Conservation (phyloP, 2,329 filamentous ascomycete genomes). For the Neonectria coccinea region DNA sequence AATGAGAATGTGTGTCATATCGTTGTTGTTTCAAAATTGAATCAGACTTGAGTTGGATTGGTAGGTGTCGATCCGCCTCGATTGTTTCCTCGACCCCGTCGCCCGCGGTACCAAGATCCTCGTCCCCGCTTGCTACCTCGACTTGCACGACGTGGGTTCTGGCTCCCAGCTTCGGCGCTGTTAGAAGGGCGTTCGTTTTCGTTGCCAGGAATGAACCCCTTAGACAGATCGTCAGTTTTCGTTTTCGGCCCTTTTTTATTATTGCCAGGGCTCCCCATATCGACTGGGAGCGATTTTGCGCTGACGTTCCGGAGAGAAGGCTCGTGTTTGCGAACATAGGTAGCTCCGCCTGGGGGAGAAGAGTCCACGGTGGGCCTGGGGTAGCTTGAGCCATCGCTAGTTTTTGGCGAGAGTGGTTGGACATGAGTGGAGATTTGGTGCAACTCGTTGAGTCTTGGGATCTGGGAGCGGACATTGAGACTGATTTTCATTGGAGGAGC, state of each 20-base stretch:
- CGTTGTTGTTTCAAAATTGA: constrained; percentile 6
- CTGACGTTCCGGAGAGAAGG: constrained; percentile 12
- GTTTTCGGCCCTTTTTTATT: neutral
- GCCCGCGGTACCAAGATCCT: constrained; percentile 43
- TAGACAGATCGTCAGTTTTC: constrained; percentile 5
- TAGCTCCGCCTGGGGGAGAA: neutral
- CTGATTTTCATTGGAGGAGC: constrained; percentile 38
- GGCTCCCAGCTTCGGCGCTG: constrained; percentile 3
- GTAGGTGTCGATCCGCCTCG: constrained; percentile 22
- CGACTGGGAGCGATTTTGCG: constrained; percentile 5
- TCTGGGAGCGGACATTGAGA: constrained; percentile 34
- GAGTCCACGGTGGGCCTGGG: neutral
- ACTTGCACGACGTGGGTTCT: constrained; percentile 28
- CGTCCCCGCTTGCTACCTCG: constrained; percentile 46
- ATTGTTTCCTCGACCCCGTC: constrained; percentile 41
- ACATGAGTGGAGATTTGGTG: constrained; percentile 21
- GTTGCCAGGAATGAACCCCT: neutral
- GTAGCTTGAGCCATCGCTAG: neutral
- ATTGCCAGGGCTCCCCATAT: neutral
- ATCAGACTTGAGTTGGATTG: constrained; percentile 22
- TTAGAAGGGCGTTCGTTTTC: constrained; percentile 31
- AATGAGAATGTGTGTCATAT: constrained; percentile 10
- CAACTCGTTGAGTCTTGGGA: constrained; percentile 41
- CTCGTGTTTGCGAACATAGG: constrained; percentile 3
- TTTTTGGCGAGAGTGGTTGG: neutral